Conservation (phyloP, 2,329 filamentous ascomycete genomes). For the Trichoderma breve region DNA sequence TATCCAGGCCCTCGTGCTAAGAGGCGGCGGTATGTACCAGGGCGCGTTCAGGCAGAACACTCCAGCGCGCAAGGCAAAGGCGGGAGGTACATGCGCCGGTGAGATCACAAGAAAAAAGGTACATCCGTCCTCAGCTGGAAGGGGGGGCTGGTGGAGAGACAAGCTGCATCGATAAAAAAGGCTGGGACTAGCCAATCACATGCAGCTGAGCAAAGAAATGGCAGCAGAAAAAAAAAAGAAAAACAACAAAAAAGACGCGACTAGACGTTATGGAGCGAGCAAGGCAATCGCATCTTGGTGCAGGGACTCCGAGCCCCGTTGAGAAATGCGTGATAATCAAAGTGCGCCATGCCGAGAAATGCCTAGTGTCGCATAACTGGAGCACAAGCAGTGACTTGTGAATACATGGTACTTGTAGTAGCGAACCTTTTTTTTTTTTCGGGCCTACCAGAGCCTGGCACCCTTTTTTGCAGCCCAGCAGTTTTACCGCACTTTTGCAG, state of each 20-base stretch:
- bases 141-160: not conserved
- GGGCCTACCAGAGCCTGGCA: not conserved
- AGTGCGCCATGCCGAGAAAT: slow-evolving; percentile 1
- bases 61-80: not conserved
- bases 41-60: not conserved
- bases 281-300: slow-evolving; percentile 8
- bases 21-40: not conserved
- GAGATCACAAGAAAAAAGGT: not conserved
- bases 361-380: not conserved
- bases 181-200: not conserved
- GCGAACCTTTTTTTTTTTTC: not conserved
- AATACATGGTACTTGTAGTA: not conserved
- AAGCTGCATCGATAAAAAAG: not conserved
- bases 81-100: not conserved
- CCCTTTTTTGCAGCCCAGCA: not conserved
- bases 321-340: not conserved
- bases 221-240: not conserved
- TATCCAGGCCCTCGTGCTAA: not conserved
- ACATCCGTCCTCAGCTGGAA: slow-evolving; percentile 9
- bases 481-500: not conserved
- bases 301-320: slow-evolving; percentile 4
- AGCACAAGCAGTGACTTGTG: not conserved
- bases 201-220: not conserved
- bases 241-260: slow-evolving; percentile 17
- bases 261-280: not conserved